Conservation (phyloP, 768 basidiomycete species). For the Rossbeevera mucosa region DNA sequence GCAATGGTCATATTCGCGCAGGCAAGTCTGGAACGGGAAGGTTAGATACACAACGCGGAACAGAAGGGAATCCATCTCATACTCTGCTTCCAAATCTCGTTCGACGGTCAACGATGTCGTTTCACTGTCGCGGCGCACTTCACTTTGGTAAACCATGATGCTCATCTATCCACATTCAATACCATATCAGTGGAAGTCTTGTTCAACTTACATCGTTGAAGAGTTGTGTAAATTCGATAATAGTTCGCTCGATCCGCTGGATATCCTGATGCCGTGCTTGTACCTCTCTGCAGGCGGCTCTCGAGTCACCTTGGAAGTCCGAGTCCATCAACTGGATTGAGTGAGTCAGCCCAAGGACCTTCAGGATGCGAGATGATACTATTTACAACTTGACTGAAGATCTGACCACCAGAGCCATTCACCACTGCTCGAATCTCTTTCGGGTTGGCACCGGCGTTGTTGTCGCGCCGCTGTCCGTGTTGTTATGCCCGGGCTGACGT, state of each 20-base stretch:
- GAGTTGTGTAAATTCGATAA: constrained; percentile 88
- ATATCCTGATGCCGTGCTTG: constrained; percentile 96
- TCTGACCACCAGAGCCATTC: constrained; percentile 75
- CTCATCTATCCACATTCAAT: constrained; percentile 62
- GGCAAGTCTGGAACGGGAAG: constrained; percentile 42
- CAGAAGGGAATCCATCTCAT: constrained; percentile 19
- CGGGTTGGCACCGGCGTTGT: constrained; percentile 78
- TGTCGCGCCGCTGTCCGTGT: no score
- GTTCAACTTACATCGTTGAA: constrained; percentile 78
- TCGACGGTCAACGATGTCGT: constrained; percentile 67
- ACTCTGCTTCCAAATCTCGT: constrained; percentile 86
- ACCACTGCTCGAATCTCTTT: constrained; percentile 87
- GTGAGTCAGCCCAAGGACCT: neutral
- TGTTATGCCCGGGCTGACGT: no score
- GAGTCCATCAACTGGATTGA: constrained; percentile 73
- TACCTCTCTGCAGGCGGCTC: no score
- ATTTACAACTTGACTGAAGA: constrained; percentile 83
- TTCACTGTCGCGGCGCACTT: constrained; percentile 79
- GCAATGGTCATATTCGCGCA: constrained; percentile 83
- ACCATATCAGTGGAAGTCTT: neutral
- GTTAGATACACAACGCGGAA: neutral
- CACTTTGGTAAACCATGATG: constrained; percentile 65
- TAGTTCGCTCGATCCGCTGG: constrained; percentile 87
- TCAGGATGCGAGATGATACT: neutral
- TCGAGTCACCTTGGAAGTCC: constrained; percentile 78